Base-by-base conservation (phyloP, 1,284 basidiomycete genomes). In the Cerrena zonata region DNA sequence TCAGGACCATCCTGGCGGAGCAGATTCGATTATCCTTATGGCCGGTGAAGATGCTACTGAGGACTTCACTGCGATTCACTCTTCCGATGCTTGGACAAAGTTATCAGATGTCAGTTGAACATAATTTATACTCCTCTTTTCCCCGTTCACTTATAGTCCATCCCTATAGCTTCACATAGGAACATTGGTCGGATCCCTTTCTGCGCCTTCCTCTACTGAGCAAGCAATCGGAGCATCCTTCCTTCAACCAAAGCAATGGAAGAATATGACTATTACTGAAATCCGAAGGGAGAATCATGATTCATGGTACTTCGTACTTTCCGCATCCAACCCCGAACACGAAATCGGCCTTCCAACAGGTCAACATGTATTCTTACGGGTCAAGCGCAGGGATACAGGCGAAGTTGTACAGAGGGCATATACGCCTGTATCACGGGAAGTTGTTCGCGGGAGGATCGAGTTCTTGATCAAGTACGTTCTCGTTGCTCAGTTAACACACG, bases 31-130 rank as follows among this genome's bases (percentile, higher is more conserved):
- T 52, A 66, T 73, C 10, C 65, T 82, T 11, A 75, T 80, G 2
- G 79, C 80, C 1, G 83, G 82, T 0, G 73, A 83, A 55, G 84
- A 86, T 56, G 79, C 80, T 0, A 76, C 79, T 0, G 82, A 84
- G 18, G 82, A 84, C 55, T 86, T 85, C 55, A 69, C 78, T 62
- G 75, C 76, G 1, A 78, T 80, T 45, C 78, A 79, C 59, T 79
- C 77, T 23, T 66, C 71, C 5, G 76, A 78, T 52, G 78, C 73
- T 10, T 74, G 72, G 57, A 60, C 58, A 38, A 73, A 77, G 61
- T 65, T 82, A 7, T 70, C 71, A 1, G 69, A 77, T 50, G 65
- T 80, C 62, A 25, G 55, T 39, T 15, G 15, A 7, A 34, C 30
- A 7, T 7, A 34, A 30, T 39, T 50, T 10, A 36, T 36, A 15